These are phyloP conservation scores for Borovskyia barvae DNA, from an alignment of 208 protist species.

Conservation along the genomic window DNA sequence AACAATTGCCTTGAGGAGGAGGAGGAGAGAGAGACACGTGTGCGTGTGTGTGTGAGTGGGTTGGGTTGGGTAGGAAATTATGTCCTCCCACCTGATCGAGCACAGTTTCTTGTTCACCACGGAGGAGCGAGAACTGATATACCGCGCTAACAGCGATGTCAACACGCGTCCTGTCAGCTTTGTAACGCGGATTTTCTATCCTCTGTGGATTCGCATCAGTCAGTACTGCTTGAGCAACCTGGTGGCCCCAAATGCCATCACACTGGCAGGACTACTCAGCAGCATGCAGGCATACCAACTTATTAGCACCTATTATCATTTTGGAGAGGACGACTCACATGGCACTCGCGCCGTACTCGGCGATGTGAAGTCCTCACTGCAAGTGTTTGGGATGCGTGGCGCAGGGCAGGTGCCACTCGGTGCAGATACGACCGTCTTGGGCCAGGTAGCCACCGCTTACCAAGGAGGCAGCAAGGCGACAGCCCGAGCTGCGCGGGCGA, in stretches of 20 bases:
- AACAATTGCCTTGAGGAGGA: background rate
- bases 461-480: background rate
- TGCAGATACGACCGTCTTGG: slow-evolving; percentile 4
- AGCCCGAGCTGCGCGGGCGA: background rate
- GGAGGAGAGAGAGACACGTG: background rate
- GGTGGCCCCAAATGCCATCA: slow-evolving; percentile 92
- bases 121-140: slow-evolving; percentile 68
- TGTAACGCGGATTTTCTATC: slow-evolving; percentile 66
- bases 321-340: slow-evolving; percentile 7
- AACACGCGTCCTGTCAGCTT: slow-evolving; percentile 73
- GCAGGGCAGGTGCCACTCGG: slow-evolving; percentile 34
- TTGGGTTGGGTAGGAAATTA: background rate
- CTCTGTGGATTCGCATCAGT: slow-evolving; percentile 67
- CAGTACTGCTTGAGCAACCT: slow-evolving; percentile 56
- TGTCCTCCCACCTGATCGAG: slow-evolving; percentile 56
- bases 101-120: slow-evolving; percentile 82
- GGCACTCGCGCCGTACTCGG: slow-evolving; percentile 4
- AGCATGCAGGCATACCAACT: slow-evolving; percentile 87
- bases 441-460: slow-evolving; percentile 12
- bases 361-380: slow-evolving; percentile 33
- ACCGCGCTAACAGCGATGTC: slow-evolving; percentile 61
- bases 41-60: background rate
- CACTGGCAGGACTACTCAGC: slow-evolving; percentile 72
- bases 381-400: slow-evolving; percentile 40
- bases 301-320: slow-evolving; percentile 68